These are phyloP conservation scores for Pythium apleroticum DNA, from an alignment of 352 stramenopile species.

Conservation along the genomic window DNA sequence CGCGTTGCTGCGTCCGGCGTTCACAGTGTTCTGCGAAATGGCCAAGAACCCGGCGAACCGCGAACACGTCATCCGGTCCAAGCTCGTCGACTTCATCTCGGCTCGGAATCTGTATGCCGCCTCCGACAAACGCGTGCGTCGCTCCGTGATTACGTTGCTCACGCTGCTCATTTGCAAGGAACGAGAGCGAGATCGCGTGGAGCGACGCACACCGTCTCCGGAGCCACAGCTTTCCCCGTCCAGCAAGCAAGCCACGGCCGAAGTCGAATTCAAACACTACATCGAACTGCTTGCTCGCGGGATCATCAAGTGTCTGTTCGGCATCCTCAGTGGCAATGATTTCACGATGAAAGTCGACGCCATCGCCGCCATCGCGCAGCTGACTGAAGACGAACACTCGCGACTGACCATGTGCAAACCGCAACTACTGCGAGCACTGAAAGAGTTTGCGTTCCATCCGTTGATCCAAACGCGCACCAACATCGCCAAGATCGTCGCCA, in stretches of 20 bases:
- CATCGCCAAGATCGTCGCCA: slow-evolving; percentile 72
- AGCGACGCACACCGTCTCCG: background rate
- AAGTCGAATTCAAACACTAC: slow-evolving; percentile 66
- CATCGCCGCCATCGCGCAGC: slow-evolving; percentile 61
- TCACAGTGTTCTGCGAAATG: slow-evolving; percentile 63
- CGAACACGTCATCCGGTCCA: slow-evolving; percentile 61
- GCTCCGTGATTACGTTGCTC: slow-evolving; percentile 55
- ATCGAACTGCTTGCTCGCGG: slow-evolving; percentile 71
- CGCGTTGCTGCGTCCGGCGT: slow-evolving; percentile 38
- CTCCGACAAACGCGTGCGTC: slow-evolving; percentile 59
- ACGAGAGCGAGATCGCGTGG: slow-evolving; percentile 36
- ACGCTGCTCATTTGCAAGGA: slow-evolving; percentile 63
- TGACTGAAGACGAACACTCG: slow-evolving; percentile 62
- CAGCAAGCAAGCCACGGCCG: slow-evolving; percentile 6
- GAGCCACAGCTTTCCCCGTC: background rate
- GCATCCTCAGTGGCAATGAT: slow-evolving; percentile 63
- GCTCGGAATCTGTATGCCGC: slow-evolving; percentile 53
- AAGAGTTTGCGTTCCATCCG: slow-evolving; percentile 67
- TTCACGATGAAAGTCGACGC: slow-evolving; percentile 74
- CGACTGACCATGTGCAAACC: slow-evolving; percentile 71
- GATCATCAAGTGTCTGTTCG: slow-evolving; percentile 72
- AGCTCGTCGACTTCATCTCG: slow-evolving; percentile 59
- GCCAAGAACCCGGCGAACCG: slow-evolving; percentile 54
- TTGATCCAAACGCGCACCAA: slow-evolving; percentile 55
- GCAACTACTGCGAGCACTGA: slow-evolving; percentile 50